Evolutionary conservation across 192 early-diverging fungal species (phyloP).

Genomic region (Backusella psychrophila): DNA sequence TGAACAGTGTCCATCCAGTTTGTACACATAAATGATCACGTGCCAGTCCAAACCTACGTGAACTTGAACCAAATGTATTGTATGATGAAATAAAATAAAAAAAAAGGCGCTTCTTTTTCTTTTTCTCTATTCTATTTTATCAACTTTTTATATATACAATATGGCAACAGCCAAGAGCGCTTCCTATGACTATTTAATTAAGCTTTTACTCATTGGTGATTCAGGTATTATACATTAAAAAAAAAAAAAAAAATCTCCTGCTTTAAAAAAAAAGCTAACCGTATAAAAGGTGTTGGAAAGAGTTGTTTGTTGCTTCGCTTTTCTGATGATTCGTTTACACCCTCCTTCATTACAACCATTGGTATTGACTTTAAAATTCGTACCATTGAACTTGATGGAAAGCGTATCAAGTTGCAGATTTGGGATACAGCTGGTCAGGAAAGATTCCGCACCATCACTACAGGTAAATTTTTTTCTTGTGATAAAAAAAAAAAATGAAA

Average conservation of each 20-base stretch:
- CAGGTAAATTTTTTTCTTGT: slow-evolving; percentile 51
- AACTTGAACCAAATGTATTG: too few species aligned
- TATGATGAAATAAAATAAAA: too few species aligned
- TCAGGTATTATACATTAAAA: slow-evolving; percentile 67
- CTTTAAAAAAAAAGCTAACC: neutral
- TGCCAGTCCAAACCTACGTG: too few species aligned
- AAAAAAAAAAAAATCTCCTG: neutral
- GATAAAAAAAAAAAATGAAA: neutral
- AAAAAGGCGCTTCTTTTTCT: too few species aligned
- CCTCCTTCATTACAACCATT: slow-evolving; percentile 99
- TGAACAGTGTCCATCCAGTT: too few species aligned
- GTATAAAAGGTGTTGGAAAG: slow-evolving; percentile 85
- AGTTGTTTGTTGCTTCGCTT: slow-evolving; percentile 95
- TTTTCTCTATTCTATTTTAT: too few species aligned
- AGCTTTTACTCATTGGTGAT: slow-evolving; percentile 97
- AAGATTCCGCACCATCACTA: slow-evolving; percentile 98
- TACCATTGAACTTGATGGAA: slow-evolving; percentile 97
- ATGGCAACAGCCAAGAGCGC: slow-evolving; percentile 73
- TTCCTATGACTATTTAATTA: slow-evolving; percentile 99
- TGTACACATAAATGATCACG: too few species aligned
- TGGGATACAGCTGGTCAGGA: slow-evolving; percentile 99
- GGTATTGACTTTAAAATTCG: slow-evolving; percentile 99
- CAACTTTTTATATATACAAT: neutral
- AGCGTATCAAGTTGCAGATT: slow-evolving; percentile 99
- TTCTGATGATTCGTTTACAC: slow-evolving; percentile 98